phyloP scores from a whole-genome alignment of 768 basidiomycete species.

The Multifurca ochricompacta region DNA sequence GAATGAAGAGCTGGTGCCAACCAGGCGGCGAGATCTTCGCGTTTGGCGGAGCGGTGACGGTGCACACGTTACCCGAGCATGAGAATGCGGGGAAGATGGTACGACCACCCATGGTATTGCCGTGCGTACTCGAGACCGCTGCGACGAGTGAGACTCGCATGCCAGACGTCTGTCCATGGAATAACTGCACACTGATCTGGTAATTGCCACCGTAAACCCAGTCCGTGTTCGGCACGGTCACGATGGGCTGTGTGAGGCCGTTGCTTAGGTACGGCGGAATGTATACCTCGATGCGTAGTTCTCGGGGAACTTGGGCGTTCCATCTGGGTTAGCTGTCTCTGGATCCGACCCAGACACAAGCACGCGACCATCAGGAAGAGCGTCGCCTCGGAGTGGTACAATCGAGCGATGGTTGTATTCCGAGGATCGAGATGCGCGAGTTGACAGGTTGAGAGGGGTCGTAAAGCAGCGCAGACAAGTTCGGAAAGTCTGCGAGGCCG shows the following conservation, averaged over 20 bases:
- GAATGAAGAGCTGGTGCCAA: conserved; percentile 69
- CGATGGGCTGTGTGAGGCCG: conserved; percentile 54
- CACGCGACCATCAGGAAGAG: conserved; percentile 71
- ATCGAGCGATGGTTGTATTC: conserved; percentile 61
- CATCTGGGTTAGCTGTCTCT: too few relatives aligned
- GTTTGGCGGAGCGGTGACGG: conserved; percentile 72
- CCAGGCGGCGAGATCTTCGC: conserved; percentile 60
- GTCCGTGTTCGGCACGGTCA: conserved; percentile 50
- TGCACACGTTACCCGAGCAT: conserved; percentile 62
- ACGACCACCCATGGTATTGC: conserved; percentile 67
- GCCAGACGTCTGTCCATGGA: conserved; percentile 33
- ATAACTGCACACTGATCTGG: conserved; percentile 39
- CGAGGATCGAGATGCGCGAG: conserved; percentile 58
- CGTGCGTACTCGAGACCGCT: conserved; percentile 73
- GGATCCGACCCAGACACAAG: conserved; percentile 74
- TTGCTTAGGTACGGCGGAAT: conserved; percentile 77
- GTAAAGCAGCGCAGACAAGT: conserved; percentile 58
- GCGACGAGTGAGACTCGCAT: conserved; percentile 61
- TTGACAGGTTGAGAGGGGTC: conserved; percentile 53
- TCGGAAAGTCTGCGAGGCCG: conserved; percentile 57
- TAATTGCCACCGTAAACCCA: conserved; percentile 54
- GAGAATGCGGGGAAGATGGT: conserved; percentile 68
- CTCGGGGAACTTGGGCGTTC: conserved; percentile 54
- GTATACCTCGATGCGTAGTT: conserved; percentile 75
- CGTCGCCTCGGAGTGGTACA: conserved; percentile 74